These are phyloP conservation scores for Saccharomyces hybrid DNA, from an alignment of 1,139 yeast species.

Conservation along the genomic window DNA sequence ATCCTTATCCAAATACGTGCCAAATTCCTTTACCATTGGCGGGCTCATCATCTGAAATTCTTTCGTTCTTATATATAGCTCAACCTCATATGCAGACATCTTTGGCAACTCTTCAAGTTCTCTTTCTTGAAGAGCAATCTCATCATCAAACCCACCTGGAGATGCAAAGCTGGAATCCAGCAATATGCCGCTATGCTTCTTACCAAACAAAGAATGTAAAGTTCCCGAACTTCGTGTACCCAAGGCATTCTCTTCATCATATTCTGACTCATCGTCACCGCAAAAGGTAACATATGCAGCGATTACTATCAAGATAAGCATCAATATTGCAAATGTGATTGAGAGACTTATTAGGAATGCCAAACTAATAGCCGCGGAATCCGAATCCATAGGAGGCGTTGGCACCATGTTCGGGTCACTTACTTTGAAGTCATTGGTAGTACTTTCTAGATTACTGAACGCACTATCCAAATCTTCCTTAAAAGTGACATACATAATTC, in stretches of 20 bases:
- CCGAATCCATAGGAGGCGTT: constrained; percentile 30
- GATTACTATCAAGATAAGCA: constrained; percentile 32
- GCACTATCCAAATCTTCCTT: background rate
- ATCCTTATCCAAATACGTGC: constrained; percentile 33
- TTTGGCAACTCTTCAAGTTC: constrained; percentile 32
- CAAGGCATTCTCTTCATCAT: constrained; percentile 26
- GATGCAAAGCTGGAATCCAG: constrained; percentile 33
- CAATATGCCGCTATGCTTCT: constrained; percentile 21
- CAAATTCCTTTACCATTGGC: constrained; percentile 37
- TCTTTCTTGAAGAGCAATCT: constrained; percentile 29
- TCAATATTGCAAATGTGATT: constrained; percentile 34
- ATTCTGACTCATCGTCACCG: constrained; percentile 26
- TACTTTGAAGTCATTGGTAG: background rate
- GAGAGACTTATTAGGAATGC: constrained; percentile 37
- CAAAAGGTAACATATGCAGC: constrained; percentile 36
- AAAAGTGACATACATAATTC: background rate
- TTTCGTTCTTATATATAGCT: constrained; percentile 33
- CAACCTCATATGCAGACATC: constrained; percentile 32
- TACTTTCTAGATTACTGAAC: background rate
- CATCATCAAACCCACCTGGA: constrained; percentile 35
- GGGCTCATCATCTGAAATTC: constrained; percentile 35
- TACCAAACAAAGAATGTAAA: constrained; percentile 16
- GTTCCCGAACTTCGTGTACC: constrained; percentile 10
- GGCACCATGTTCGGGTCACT: constrained; percentile 1
- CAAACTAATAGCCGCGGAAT: constrained; percentile 31